A percentile compares a stretch with the other conserved stretches of the same genome.
Conservation (phyloP, 2,329 filamentous ascomycete genomes). For the Penicillium sp. region DNA sequence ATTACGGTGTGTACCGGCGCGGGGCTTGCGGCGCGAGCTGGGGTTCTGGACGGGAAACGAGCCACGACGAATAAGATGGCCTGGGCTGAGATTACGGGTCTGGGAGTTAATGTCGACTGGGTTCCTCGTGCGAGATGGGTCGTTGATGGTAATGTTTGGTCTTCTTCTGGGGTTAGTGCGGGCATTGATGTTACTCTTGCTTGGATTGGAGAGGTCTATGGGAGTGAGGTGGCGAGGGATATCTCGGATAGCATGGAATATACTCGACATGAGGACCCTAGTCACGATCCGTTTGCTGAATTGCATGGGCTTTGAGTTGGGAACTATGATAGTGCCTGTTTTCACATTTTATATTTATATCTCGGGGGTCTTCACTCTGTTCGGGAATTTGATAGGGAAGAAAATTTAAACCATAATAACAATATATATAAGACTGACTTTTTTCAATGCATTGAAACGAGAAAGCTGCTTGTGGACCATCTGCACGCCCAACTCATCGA, state of each 20-base stretch:
- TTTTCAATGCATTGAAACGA: background rate
- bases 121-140: slow-evolving; percentile 63
- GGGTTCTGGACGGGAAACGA: slow-evolving; percentile 58
- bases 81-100: slow-evolving; percentile 51
- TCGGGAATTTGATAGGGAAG: background rate
- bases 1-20: slow-evolving; percentile 68
- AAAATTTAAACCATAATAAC: no score
- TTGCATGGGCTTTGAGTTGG: slow-evolving; percentile 19
- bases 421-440: background rate
- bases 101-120: slow-evolving; percentile 59
- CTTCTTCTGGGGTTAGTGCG: slow-evolving; percentile 62
- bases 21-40: slow-evolving; percentile 58
- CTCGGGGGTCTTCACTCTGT: background rate
- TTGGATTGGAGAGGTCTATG: slow-evolving; percentile 57
- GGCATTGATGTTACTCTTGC: slow-evolving; percentile 63
- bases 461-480: background rate
- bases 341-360: background rate
- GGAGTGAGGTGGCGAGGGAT: slow-evolving; percentile 50
- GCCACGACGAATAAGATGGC: slow-evolving; percentile 68
- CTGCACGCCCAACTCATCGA: background rate
- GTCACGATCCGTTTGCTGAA: slow-evolving; percentile 57
- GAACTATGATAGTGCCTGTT: background rate
- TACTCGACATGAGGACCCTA: slow-evolving; percentile 52
- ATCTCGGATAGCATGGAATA: slow-evolving; percentile 60
- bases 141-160: slow-evolving; percentile 66